These are phyloP conservation scores for Fusarium sp. DNA, from an alignment of 2,329 filamentous ascomycete genomes.

Conservation along the genomic window DNA sequence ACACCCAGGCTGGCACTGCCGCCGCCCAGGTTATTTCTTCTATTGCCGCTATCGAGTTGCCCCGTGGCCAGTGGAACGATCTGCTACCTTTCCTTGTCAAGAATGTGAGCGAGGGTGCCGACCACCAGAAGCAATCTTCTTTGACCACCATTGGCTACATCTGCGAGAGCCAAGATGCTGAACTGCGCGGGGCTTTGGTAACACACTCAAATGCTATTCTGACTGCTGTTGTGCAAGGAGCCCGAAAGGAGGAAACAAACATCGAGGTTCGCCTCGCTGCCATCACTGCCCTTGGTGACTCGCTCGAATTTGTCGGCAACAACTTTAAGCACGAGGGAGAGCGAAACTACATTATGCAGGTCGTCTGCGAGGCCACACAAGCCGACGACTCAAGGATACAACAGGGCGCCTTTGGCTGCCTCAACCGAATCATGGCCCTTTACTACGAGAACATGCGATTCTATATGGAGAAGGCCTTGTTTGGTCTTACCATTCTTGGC, in stretches of 20 bases:
- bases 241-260: constrained; percentile 95
- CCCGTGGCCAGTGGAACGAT: constrained; percentile 91
- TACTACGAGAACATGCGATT: constrained; percentile 99
- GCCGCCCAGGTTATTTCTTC: constrained; percentile 95
- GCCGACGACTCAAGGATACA: constrained; percentile 91
- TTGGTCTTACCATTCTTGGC: constrained; percentile 94
- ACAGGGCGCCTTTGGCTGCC: constrained; percentile 93
- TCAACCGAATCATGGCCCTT: constrained; percentile 98
- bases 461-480: constrained; percentile 99
- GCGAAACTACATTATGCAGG: constrained; percentile 99
- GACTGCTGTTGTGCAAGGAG: constrained; percentile 96
- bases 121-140: constrained; percentile 93
- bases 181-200: constrained; percentile 82
- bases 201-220: constrained; percentile 97
- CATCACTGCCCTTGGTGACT: constrained; percentile 93
- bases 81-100: constrained; percentile 89
- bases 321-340: constrained; percentile 99
- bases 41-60: constrained; percentile 94
- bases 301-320: constrained; percentile 95
- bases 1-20: constrained; percentile 85
- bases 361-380: constrained; percentile 98
- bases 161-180: constrained; percentile 92
- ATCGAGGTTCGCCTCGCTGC: constrained; percentile 90
- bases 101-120: constrained; percentile 87
- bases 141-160: constrained; percentile 98